A percentile compares a stretch with the other conserved stretches of the same genome.
phyloP scores from a whole-genome alignment of 768 basidiomycete species.

The Mycena capillaripes region DNA sequence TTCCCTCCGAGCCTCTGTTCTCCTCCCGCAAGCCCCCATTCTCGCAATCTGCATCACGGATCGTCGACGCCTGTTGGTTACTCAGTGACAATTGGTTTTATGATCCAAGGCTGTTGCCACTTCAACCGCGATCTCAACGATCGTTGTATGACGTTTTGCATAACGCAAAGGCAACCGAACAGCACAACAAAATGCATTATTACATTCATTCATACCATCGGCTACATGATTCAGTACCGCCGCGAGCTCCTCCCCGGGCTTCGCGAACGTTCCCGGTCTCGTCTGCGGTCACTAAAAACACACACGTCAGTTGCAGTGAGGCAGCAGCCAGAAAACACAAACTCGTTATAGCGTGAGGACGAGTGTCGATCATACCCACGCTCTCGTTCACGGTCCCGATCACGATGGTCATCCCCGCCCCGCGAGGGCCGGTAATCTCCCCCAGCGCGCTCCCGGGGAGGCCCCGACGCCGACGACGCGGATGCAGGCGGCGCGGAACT shows the following conservation, averaged over 20 bases:
- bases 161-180: slow-evolving; percentile 30
- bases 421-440: slow-evolving; percentile 72
- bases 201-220: slow-evolving; percentile 8
- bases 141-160: slow-evolving; percentile 17
- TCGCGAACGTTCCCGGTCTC: slow-evolving; percentile 81
- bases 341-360: slow-evolving; percentile 77
- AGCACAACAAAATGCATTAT: slow-evolving; percentile 17
- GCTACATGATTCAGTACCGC: slow-evolving; percentile 59
- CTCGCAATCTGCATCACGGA: background rate
- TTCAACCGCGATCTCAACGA: slow-evolving; percentile 11
- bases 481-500: slow-evolving; percentile 49
- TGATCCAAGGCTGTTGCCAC: slow-evolving; percentile 10
- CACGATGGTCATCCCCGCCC: slow-evolving; percentile 71
- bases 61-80: slow-evolving; percentile 15
- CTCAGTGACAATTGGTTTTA: slow-evolving; percentile 16
- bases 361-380: slow-evolving; percentile 79
- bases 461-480: slow-evolving; percentile 50
- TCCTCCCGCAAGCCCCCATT: background rate
- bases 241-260: slow-evolving; percentile 71
- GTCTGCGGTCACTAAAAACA: slow-evolving; percentile 70
- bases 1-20: background rate
- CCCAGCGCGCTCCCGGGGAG: slow-evolving; percentile 52
- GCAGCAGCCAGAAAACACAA: slow-evolving; percentile 41
- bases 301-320: slow-evolving; percentile 39
- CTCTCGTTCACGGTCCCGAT: slow-evolving; percentile 74